Evolutionary conservation across 176 grass and related monocot genomes (phyloP).

Genomic region (Alopecurus myosuroides): DNA sequence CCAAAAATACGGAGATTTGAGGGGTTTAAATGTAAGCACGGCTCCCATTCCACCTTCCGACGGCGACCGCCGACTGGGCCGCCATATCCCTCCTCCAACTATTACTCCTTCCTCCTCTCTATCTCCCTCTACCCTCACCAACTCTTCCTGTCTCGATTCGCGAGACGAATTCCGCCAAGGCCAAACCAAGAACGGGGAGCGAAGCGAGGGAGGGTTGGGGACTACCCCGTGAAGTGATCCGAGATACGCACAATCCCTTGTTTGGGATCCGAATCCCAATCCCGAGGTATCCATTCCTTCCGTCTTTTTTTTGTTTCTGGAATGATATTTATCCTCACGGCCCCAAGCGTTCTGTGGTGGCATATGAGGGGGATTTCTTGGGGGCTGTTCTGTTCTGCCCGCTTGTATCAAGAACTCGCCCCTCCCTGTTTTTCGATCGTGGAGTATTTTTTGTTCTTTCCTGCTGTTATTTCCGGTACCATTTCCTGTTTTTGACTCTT

Average conservation of each 20-base stretch:
- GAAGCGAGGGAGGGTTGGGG: not conserved
- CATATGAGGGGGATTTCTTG: not conserved
- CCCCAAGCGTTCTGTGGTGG: not conserved
- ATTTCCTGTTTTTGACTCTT: constrained; percentile 4
- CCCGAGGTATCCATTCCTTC: not conserved
- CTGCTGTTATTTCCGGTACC: not conserved
- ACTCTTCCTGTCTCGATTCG: constrained; percentile 28
- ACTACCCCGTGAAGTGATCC: constrained; percentile 30
- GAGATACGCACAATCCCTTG: not conserved
- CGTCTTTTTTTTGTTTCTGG: not conserved
- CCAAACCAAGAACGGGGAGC: not conserved
- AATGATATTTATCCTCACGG: no score
- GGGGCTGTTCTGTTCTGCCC: not conserved
- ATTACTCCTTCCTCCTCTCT: constrained; percentile 10
- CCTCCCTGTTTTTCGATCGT: not conserved
- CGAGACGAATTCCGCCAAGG: not conserved
- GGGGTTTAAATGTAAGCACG: constrained; percentile 40
- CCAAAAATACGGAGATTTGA: constrained; percentile 28
- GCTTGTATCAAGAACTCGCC: not conserved
- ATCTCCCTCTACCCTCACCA: constrained; percentile 25
- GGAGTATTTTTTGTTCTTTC: not conserved
- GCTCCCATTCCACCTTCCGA: constrained; percentile 34
- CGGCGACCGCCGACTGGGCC: constrained; percentile 52
- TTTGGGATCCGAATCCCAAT: constrained; percentile 22
- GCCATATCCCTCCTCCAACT: constrained; percentile 25